Evolutionary conservation across 2,329 filamentous ascomycete genomes (phyloP).

Genomic region (Aspergillus pseudotamarii): DNA sequence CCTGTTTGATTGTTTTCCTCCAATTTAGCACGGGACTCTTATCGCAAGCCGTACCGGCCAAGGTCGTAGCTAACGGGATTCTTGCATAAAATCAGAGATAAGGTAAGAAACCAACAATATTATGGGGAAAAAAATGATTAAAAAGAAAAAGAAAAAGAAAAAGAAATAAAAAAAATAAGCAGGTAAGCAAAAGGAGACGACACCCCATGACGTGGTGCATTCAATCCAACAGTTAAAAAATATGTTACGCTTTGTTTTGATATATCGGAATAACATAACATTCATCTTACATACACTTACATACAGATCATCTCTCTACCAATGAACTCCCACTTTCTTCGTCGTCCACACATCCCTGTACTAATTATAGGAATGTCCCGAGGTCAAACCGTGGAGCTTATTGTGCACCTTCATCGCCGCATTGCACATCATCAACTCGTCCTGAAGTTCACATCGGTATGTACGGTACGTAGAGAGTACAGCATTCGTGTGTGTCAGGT

Average conservation of each 20-base stretch:
- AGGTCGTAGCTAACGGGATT: neutral
- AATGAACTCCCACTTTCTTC: neutral
- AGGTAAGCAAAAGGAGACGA: neutral
- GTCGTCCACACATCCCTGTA: neutral
- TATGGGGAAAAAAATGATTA: neutral
- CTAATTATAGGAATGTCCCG: neutral
- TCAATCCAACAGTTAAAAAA: neutral
- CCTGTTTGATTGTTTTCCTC: neutral
- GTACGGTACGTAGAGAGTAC: neutral
- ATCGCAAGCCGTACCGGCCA: neutral
- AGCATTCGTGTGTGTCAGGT: neutral
- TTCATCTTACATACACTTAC: neutral
- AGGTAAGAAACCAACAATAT: neutral
- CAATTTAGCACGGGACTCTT: neutral
- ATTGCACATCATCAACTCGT: slow-evolving; percentile 19
- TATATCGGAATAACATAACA: neutral
- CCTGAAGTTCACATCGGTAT: neutral
- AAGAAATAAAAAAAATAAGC: neutral
- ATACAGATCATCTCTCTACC: neutral
- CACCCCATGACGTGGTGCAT: neutral
- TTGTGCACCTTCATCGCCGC: neutral
- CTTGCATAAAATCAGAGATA: neutral
- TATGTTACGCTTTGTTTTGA: neutral
- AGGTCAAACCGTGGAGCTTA: neutral
- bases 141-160: neutral